Conservation (phyloP, 495 filamentous ascomycete species). For the Hyaloscypha variabilis region DNA sequence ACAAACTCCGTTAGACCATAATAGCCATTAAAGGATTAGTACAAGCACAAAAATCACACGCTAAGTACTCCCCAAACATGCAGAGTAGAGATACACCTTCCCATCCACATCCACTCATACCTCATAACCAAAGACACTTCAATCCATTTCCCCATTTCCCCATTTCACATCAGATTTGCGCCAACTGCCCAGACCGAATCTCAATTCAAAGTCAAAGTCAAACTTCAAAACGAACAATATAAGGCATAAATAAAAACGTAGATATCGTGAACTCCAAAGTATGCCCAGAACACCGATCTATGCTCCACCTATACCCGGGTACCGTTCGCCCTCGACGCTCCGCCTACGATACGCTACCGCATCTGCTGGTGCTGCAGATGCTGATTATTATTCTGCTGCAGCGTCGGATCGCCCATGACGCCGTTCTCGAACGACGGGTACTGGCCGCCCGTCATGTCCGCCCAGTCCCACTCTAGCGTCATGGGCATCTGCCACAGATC, state of each 20-base stretch:
- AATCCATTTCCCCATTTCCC: background rate
- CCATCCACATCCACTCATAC: background rate
- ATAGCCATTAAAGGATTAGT: background rate
- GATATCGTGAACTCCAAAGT: background rate
- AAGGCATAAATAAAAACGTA: too few relatives aligned
- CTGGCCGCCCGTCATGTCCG: slow-evolving; percentile 70
- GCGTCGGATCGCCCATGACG: slow-evolving; percentile 24
- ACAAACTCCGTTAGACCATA: background rate
- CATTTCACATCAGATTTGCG: background rate
- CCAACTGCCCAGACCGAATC: background rate
- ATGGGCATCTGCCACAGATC: slow-evolving; percentile 96
- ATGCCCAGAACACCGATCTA: background rate
- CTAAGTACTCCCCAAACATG: background rate
- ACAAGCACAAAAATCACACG: background rate
- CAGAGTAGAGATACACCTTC: slow-evolving; percentile 6
- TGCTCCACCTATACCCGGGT: background rate
- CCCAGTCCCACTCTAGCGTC: slow-evolving; percentile 99
- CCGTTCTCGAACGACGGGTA: slow-evolving; percentile 58
- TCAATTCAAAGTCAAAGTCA: background rate
- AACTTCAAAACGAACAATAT: too few relatives aligned
- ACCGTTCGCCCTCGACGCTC: background rate
- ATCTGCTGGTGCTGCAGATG: slow-evolving; percentile 26
- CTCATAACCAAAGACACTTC: background rate
- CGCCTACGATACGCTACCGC: background rate
- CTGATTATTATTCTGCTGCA: slow-evolving; percentile 28